Evolutionary conservation across 805 yeast genomes (phyloP).

Genomic region (Sungouiozyma ichnusensis): DNA sequence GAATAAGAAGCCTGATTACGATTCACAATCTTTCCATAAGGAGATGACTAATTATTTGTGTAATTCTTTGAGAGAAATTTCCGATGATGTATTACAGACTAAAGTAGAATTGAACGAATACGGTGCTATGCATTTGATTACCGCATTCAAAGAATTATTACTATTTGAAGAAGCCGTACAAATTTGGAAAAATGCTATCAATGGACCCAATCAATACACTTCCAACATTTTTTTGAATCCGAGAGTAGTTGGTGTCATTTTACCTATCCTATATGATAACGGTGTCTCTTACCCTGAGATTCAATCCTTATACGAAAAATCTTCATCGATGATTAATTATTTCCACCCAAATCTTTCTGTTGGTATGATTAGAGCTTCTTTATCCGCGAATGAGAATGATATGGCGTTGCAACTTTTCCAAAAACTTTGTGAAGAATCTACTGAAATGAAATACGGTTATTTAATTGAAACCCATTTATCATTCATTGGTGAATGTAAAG

Average conservation of each 20-base stretch:
- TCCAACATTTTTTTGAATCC: conserved; percentile 43
- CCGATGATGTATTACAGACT: conserved; percentile 39
- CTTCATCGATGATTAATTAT: conserved; percentile 26
- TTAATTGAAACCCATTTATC: conserved; percentile 66
- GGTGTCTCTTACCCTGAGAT: conserved; percentile 56
- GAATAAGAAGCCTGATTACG: conserved; percentile 51
- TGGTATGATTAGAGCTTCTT: conserved; percentile 66
- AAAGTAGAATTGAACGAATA: conserved; percentile 37
- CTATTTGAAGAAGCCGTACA: conserved; percentile 53
- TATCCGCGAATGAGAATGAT: conserved; percentile 52
- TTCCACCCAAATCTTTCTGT: conserved; percentile 42
- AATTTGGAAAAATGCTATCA: conserved; percentile 50
- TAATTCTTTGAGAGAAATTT: conserved; percentile 40
- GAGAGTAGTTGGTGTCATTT: conserved; percentile 55
- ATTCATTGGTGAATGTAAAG: conserved; percentile 69
- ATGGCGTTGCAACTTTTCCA: conserved; percentile 58
- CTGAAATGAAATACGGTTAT: conserved; percentile 37
- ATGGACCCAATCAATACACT: conserved; percentile 16
- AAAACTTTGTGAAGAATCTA: conserved; percentile 44
- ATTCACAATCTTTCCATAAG: conserved; percentile 44
- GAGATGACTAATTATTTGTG: conserved; percentile 43
- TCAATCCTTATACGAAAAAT: conserved; percentile 42
- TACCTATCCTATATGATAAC: conserved; percentile 54
- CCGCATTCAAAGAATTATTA: conserved; percentile 50
- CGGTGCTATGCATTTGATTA: conserved; percentile 48